Evolutionary conservation across 495 filamentous ascomycete genomes (phyloP), one percentile per base, ranked within the genome.

Genomic region (Astrothelium subdiscretum): DNA sequence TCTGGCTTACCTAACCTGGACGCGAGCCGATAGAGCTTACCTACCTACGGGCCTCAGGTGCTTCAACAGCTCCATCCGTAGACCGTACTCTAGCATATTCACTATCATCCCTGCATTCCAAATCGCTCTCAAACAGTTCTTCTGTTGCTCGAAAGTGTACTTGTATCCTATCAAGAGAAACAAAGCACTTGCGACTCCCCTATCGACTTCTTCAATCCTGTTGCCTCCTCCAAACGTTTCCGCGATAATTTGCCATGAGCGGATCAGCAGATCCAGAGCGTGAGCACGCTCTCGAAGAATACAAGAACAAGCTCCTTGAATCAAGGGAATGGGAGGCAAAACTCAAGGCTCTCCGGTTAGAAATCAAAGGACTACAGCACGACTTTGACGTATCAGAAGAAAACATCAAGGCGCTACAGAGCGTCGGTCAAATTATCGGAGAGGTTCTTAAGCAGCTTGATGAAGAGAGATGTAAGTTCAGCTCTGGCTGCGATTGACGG

Each of bases 361-460:
- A 96, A 42, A 96, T 99, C 75, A 97, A 96, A 78, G 91, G 87
- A 58, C 74, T 97, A 42, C 90, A 96, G 69, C 91, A 89, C 65
- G 92, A 97, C 63, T 97, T 91, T 68, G 92, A 97, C 74, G 84
- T 92, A 60, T 97, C 94, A 29, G 94, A 99, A 75, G 95, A 99
- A 65, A 97, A 97, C 78, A 97, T 99, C 81, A 99, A 99, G 80
- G 94, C 94, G 66, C 76, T 99, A 68, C 94, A 99, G 80, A 97
- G 95, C 77, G 94, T 99, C 32, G 94, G 94, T 38, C 94, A 99
- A 77, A 99, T 99, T 75, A 97, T 99, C 74, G 94, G 94, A 63
- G 94, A 99, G 75, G 94, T 99, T 65, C 77, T 99, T 68, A 99
- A 99, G 78, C 94, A 99, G 77, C 83, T 99, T 38, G 94, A 99